These are phyloP conservation scores for Aspergillus ustus DNA, from an alignment of 2,329 filamentous ascomycete genomes.

Conservation along the genomic window DNA sequence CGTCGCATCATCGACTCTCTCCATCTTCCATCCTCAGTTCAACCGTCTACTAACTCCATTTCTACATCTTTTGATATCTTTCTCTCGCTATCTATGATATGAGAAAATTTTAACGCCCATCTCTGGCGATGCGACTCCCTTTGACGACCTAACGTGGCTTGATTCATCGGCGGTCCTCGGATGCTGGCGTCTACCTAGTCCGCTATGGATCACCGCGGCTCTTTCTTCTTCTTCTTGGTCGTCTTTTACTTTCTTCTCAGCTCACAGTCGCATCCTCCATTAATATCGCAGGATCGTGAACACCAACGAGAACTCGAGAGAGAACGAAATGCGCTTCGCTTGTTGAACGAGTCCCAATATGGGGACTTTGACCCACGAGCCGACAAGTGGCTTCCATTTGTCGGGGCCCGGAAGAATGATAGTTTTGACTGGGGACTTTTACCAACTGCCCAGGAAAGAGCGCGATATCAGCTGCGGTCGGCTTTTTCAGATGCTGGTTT, in stretches of 20 bases:
- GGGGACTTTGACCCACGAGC: conserved; percentile 55
- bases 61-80: not conserved
- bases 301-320: conserved; percentile 55
- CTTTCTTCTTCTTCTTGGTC: conserved; percentile 55
- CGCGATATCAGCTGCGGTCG: conserved; percentile 58
- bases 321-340: conserved; percentile 55
- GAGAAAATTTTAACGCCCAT: not conserved
- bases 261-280: conserved; percentile 49
- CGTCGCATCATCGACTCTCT: conserved; percentile 32
- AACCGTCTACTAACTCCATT: conserved; percentile 2
- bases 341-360: conserved; percentile 57
- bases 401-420: conserved; percentile 75
- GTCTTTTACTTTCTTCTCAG: conserved; percentile 59
- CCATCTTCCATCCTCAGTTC: conserved; percentile 14
- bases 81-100: not conserved
- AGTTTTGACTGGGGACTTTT: conserved; percentile 80
- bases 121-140: conserved; percentile 33
- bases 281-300: conserved; percentile 47
- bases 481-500: conserved; percentile 39
- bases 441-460: conserved; percentile 66
- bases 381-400: conserved; percentile 68
- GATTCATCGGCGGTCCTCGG: conserved; percentile 27
- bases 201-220: conserved; percentile 53
- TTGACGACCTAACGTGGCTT: conserved; percentile 21
- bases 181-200: conserved; percentile 30